phyloP scores from a whole-genome alignment of 345 rosid genomes.

The Populus davidiana region DNA sequence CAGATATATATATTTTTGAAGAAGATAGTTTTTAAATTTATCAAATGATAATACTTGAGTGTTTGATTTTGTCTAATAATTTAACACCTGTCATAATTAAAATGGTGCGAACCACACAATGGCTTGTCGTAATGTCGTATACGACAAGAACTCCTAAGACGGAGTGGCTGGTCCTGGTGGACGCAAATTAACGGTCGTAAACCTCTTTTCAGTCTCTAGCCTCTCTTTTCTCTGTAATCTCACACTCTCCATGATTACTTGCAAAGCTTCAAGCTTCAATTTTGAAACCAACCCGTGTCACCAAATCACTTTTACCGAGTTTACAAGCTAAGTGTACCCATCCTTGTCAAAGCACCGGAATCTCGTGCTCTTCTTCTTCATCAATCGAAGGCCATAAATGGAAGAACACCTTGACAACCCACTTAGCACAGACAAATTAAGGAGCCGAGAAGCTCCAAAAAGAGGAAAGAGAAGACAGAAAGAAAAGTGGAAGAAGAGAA shows the following conservation, averaged over 20 bases:
- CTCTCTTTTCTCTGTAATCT: not conserved
- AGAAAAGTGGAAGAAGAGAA: constrained; percentile 26
- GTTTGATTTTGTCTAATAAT: no score
- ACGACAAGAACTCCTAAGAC: no score
- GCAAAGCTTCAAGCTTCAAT: not conserved
- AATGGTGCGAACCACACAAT: not conserved
- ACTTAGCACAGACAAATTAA: not conserved
- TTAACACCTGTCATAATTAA: not conserved
- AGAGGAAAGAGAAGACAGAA: not conserved
- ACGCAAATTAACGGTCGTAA: no score
- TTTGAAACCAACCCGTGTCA: not conserved
- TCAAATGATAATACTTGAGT: no score
- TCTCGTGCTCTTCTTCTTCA: not conserved
- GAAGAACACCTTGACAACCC: not conserved
- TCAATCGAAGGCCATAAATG: not conserved
- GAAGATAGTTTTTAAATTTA: no score
- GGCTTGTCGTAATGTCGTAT: no score
- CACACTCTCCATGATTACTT: not conserved
- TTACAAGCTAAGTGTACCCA: not conserved
- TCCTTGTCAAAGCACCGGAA: not conserved
- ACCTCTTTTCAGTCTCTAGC: no score
- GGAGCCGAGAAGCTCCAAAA: not conserved
- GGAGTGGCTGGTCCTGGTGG: no score
- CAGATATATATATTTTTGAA: no score
- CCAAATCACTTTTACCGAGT: not conserved